Base-by-base conservation (phyloP, 2,329 filamentous ascomycete species). In the Pseudogymnoascus pannorum region DNA sequence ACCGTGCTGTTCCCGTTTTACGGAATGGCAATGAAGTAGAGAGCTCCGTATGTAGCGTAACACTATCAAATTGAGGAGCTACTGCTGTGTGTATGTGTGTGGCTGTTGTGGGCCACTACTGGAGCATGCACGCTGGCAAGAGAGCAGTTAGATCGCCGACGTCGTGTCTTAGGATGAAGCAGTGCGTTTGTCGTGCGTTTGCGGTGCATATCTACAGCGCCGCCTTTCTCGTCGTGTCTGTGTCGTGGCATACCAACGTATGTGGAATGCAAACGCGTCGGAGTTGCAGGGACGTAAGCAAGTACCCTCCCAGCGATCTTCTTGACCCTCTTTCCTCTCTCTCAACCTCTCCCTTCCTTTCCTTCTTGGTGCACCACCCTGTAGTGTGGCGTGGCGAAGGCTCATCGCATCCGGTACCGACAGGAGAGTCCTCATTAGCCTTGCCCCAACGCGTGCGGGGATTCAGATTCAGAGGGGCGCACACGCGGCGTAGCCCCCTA, bases 1-100 rank as follows among this genome's bases (percentile, higher is more conserved):
- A 54, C 48, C 44, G 44, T 51, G 44, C 44, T 51, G 44, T 51
- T 51, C 44, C 44, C 44, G 44, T 51, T 51, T 51, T 51, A 9
- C 24, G 44, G 44, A 31, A 51, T 51, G 44, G 44, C 44, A 29
- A 29, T 24, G 40, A 44, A 5, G 42, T 24, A 48, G 20, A 31
- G 24, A n/a, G n/a, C n/a, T n/a, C n/a, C n/a, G n/a, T n/a, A n/a
- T n/a, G n/a, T n/a, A n/a, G n/a, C n/a, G n/a, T 7, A 29, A 29
- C 44, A 20, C 40, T 44, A 22, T 22, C 24, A 5, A 9, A 9
- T 7, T 16, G 36, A 48, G 42, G 24, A 51, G 44, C 44, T 51
- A n/a, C 24, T 16, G 20, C 9, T 40, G 36, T 20, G 35, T 38
- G 35, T 38, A 20, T 54, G n/a, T 29, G 24, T 51, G 44, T 51